phyloP scores from a whole-genome alignment of 306 rosid species.

The Dryas alaskensis region DNA sequence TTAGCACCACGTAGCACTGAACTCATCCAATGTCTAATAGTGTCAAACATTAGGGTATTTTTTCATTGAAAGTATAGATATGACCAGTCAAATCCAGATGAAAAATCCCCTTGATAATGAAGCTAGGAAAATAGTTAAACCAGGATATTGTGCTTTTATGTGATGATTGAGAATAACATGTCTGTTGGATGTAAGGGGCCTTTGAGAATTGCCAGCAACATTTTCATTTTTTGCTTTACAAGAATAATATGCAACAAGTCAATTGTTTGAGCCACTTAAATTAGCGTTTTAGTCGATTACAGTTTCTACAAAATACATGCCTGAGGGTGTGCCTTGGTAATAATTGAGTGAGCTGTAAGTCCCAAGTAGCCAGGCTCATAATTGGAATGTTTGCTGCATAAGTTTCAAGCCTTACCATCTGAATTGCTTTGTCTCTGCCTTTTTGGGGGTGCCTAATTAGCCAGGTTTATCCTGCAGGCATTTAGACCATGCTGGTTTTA shows the following conservation, averaged over 20 bases:
- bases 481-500: not conserved
- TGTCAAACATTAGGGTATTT: not conserved
- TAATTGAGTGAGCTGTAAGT: conserved; percentile 1
- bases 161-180: not conserved
- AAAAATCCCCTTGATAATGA: not conserved
- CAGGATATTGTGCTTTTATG: not conserved
- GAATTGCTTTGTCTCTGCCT: not conserved
- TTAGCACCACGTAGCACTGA: not conserved
- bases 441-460: not conserved
- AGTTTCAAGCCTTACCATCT: not conserved
- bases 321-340: not conserved
- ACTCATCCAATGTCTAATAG: not conserved
- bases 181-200: not conserved
- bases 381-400: not conserved
- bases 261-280: not conserved
- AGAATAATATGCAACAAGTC: not conserved
- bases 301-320: not conserved
- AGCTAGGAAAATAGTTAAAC: not conserved
- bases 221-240: not conserved
- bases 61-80: not conserved
- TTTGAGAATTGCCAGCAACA: not conserved
- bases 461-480: not conserved
- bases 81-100: not conserved
- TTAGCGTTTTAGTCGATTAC: not conserved
- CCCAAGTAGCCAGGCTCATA: not conserved